Conservation (phyloP, 345 rosid genomes). For the Arabis alpina region DNA sequence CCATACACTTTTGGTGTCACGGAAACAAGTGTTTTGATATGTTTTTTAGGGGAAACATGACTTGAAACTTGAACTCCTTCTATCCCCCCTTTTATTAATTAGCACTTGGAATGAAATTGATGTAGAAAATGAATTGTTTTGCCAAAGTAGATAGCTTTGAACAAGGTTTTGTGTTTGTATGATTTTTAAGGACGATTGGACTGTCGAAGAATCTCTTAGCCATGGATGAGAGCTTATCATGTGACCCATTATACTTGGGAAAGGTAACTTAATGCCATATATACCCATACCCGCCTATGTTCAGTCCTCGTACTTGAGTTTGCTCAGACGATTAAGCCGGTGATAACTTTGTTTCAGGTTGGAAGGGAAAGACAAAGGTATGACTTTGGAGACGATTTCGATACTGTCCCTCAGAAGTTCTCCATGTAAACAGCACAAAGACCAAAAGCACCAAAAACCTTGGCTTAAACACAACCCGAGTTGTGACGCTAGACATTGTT, state of each 20-base stretch:
- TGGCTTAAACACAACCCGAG: slow-evolving; percentile 19
- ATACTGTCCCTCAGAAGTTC: slow-evolving; percentile 87
- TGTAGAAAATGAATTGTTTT: background rate
- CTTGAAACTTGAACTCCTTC: background rate
- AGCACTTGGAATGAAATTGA: slow-evolving; percentile 13
- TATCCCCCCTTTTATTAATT: background rate
- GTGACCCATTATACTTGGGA: slow-evolving; percentile 76
- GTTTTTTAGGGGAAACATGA: background rate
- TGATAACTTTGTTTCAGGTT: slow-evolving; percentile 51
- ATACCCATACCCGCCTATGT: background rate
- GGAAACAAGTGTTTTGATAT: slow-evolving; percentile 14
- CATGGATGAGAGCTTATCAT: slow-evolving; percentile 80
- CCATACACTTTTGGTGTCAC: slow-evolving; percentile 3
- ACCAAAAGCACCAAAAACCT: slow-evolving; percentile 8
- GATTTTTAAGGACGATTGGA: slow-evolving; percentile 65
- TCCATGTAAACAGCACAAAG: slow-evolving; percentile 48
- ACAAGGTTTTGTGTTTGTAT: slow-evolving; percentile 1
- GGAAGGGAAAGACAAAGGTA: slow-evolving; percentile 90
- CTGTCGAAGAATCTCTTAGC: slow-evolving; percentile 80
- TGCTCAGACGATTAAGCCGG: slow-evolving; percentile 22
- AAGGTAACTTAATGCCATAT: slow-evolving; percentile 57
- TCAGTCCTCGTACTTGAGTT: slow-evolving; percentile 25
- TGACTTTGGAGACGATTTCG: slow-evolving; percentile 89
- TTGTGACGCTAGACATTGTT: slow-evolving; percentile 20
- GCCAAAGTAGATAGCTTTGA: slow-evolving; percentile 8